Evolutionary conservation across 257 asterid species (phyloP).

Genomic region (Rhazya stricta): DNA sequence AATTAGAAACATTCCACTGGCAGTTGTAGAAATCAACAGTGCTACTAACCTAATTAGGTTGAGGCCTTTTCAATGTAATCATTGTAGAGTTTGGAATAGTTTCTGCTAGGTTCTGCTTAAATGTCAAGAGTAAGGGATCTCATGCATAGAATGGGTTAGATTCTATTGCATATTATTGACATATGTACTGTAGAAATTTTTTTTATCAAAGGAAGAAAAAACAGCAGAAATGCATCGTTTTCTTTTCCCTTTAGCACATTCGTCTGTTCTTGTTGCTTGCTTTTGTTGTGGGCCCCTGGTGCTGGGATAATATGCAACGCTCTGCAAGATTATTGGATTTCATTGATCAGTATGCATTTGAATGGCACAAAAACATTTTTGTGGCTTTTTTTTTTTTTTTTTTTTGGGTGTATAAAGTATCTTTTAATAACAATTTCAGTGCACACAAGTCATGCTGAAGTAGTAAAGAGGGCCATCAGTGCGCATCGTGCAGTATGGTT

Average conservation of each 20-base stretch:
- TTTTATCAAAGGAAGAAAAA: no score
- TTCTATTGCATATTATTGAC: neutral
- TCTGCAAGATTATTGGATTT: neutral
- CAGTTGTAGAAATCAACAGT: neutral
- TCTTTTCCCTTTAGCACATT: neutral
- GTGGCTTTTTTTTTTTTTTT: neutral
- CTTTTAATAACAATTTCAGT: conserved; percentile 40
- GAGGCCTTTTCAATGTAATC: neutral
- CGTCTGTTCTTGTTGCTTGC: neutral
- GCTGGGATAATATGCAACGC: neutral
- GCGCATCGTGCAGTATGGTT: conserved; percentile 48
- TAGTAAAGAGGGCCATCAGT: conserved; percentile 51
- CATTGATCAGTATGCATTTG: neutral
- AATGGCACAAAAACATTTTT: neutral
- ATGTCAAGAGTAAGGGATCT: neutral
- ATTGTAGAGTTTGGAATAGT: neutral
- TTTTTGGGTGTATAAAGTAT: neutral
- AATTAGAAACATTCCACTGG: neutral
- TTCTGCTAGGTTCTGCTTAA: neutral
- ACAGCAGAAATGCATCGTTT: neutral
- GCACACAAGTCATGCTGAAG: conserved; percentile 37
- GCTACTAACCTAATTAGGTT: neutral
- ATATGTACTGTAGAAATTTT: neutral
- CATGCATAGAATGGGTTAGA: no score
- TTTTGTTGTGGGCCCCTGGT: neutral